These are phyloP conservation scores for Camellia japonica DNA, from an alignment of 148 eudicot genomes.

Conservation along the genomic window DNA sequence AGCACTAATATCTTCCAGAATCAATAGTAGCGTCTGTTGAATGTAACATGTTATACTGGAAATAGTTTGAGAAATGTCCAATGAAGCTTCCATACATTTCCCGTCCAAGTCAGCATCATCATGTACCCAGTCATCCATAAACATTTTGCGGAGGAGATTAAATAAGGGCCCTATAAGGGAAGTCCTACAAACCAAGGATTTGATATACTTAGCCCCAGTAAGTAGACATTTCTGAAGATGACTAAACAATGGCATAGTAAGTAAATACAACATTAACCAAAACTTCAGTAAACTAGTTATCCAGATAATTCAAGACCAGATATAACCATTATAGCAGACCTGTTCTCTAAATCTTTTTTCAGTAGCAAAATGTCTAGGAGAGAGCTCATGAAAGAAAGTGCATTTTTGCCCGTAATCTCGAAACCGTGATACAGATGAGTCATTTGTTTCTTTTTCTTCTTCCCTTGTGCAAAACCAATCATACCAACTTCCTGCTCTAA, in stretches of 20 bases:
- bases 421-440: conserved; percentile 9
- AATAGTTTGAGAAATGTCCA: conserved; percentile 31
- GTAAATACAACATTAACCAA: not conserved
- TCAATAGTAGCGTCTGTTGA: conserved; percentile 67
- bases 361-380: conserved; percentile 74
- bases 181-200: conserved; percentile 27
- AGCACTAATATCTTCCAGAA: conserved; percentile 73
- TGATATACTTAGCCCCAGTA: not conserved
- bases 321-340: conserved; percentile 28
- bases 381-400: conserved; percentile 52
- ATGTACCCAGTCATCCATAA: conserved; percentile 33
- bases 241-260: conserved; percentile 4
- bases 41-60: conserved; percentile 45
- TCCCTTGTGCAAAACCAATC: conserved; percentile 27
- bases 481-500: conserved; percentile 26
- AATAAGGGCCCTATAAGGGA: conserved; percentile 66
- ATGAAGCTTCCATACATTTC: conserved; percentile 31
- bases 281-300: not conserved
- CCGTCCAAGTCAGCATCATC: conserved; percentile 27
- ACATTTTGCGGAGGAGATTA: conserved; percentile 57
- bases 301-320: not conserved
- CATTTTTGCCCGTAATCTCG: conserved; percentile 15
- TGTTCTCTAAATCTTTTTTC: conserved; percentile 70
- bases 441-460: conserved; percentile 52
- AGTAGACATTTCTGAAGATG: not conserved